These are phyloP conservation scores for Microthlaspi erraticum DNA, from an alignment of 345 rosid species.

Conservation along the genomic window DNA sequence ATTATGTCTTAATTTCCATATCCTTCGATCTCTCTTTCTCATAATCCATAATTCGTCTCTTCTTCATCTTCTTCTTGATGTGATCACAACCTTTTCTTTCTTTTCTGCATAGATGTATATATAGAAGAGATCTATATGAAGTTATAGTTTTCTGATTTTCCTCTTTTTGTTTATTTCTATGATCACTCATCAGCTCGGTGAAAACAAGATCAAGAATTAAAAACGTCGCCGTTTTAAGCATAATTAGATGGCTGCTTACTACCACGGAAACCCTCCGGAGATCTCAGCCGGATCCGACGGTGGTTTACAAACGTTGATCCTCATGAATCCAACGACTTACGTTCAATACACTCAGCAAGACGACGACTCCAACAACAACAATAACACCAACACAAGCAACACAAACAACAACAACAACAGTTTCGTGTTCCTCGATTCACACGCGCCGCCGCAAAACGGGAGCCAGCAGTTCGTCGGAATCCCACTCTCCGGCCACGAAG, in stretches of 20 bases:
- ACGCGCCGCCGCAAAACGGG: constrained; percentile 52
- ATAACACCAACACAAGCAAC: constrained; percentile 44
- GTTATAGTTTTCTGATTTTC: constrained; percentile 10
- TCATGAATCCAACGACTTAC: constrained; percentile 91
- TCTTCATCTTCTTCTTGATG: constrained; percentile 33
- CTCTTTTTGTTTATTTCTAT: constrained; percentile 6
- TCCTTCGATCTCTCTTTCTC: constrained; percentile 44
- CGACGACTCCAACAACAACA: constrained; percentile 47
- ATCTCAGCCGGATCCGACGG: constrained; percentile 71
- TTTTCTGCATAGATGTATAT: constrained; percentile 13
- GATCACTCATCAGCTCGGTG: constrained; percentile 35
- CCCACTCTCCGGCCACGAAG: constrained; percentile 60
- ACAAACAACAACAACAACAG: constrained; percentile 60
- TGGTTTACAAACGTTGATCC: constrained; percentile 90
- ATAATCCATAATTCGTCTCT: constrained; percentile 42
- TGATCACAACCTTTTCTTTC: constrained; percentile 29
- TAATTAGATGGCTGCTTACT: constrained; percentile 74
- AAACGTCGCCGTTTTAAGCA: constrained; percentile 25
- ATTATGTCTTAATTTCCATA: constrained; percentile 49
- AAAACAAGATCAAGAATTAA: constrained; percentile 34
- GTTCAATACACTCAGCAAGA: constrained; percentile 76
- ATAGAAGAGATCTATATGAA: constrained; percentile 20
- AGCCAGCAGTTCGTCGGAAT: constrained; percentile 89
- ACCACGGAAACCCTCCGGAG: constrained; percentile 78
- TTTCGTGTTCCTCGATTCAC: constrained; percentile 49